Percentiles rank a stretch among this genome's conserved stretches.
These are phyloP conservation scores for Boletales sp. DNA, from an alignment of 768 basidiomycete genomes.

Conservation along the genomic window DNA sequence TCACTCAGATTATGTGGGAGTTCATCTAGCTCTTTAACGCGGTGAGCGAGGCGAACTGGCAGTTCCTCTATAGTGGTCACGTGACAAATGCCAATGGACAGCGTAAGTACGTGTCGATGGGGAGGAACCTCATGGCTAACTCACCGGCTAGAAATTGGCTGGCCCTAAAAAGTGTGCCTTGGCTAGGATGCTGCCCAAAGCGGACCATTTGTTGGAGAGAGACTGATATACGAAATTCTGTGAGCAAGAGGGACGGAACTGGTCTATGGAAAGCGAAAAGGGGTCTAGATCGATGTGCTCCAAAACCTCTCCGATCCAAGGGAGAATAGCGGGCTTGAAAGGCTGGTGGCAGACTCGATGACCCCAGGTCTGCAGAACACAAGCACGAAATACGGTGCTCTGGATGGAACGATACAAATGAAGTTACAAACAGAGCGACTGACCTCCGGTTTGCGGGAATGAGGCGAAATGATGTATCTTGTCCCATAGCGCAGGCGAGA, in stretches of 20 bases:
- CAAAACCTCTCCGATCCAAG: too few relatives aligned
- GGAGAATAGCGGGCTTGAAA: too few relatives aligned
- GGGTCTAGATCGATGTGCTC: too few relatives aligned
- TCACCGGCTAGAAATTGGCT: slow-evolving; percentile 83
- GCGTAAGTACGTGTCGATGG: too few relatives aligned
- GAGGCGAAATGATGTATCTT: slow-evolving; percentile 88
- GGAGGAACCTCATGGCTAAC: slow-evolving; percentile 6
- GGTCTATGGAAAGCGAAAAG: neutral
- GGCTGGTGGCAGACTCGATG: too few relatives aligned
- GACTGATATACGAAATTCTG: slow-evolving; percentile 45
- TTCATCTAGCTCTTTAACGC: slow-evolving; percentile 93
- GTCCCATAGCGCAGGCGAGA: slow-evolving; percentile 80
- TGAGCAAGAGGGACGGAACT: slow-evolving; percentile 7
- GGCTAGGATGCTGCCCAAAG: slow-evolving; percentile 93
- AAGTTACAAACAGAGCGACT: slow-evolving; percentile 18
- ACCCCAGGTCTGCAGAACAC: too few relatives aligned
- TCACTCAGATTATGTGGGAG: slow-evolving; percentile 87
- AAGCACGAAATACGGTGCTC: too few relatives aligned
- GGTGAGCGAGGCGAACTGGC: slow-evolving; percentile 90
- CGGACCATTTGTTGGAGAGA: slow-evolving; percentile 97
- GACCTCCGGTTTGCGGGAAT: slow-evolving; percentile 90
- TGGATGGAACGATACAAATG: too few relatives aligned
- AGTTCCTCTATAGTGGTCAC: slow-evolving; percentile 65
- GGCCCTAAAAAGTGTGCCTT: slow-evolving; percentile 91
- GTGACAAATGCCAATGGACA: neutral